Conservation (phyloP, 2,329 filamentous ascomycete species). For the Aureobasidium musti region DNA sequence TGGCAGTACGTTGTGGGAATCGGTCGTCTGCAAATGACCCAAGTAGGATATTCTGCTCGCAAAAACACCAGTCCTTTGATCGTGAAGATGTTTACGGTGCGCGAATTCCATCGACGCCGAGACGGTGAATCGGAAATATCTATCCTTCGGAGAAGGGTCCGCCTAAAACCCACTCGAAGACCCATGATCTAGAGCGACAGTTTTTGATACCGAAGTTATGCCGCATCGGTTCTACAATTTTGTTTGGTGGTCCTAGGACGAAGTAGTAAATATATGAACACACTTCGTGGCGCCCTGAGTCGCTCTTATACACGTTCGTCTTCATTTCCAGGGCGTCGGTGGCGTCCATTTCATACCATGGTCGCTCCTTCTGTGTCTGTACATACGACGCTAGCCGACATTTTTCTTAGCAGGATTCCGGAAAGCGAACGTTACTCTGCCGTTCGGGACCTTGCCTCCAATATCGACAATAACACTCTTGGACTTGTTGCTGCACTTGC, state of each 20-base stretch:
- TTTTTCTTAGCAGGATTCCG: conserved; percentile 30
- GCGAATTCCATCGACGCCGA: too few relatives aligned
- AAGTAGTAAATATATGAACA: conserved; percentile 16
- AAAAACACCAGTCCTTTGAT: too few relatives aligned
- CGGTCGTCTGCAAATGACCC: too few relatives aligned
- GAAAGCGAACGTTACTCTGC: conserved; percentile 19
- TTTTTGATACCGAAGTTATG: conserved; percentile 11
- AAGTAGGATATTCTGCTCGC: too few relatives aligned
- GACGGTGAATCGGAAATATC: too few relatives aligned
- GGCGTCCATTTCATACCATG: conserved; percentile 4
- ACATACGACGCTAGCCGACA: conserved; percentile 24
- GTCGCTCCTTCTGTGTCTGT: conserved; percentile 1
- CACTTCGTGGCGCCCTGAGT: conserved; percentile 2
- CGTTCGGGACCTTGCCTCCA: conserved; percentile 25
- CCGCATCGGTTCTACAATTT: conserved; percentile 22
- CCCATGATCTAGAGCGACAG: conserved; percentile 11
- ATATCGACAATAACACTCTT: conserved; percentile 13
- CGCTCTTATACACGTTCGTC: conserved; percentile 7
- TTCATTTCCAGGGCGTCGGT: conserved; percentile 3
- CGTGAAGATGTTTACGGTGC: too few relatives aligned
- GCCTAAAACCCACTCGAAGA: background rate
- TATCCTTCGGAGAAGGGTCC: background rate
- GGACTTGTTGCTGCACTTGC: conserved; percentile 27
- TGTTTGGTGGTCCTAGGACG: background rate
- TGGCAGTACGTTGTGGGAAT: too few relatives aligned